Base-by-base conservation (phyloP, 2,329 filamentous ascomycete species). In the Cladophialophora carrionii region DNA sequence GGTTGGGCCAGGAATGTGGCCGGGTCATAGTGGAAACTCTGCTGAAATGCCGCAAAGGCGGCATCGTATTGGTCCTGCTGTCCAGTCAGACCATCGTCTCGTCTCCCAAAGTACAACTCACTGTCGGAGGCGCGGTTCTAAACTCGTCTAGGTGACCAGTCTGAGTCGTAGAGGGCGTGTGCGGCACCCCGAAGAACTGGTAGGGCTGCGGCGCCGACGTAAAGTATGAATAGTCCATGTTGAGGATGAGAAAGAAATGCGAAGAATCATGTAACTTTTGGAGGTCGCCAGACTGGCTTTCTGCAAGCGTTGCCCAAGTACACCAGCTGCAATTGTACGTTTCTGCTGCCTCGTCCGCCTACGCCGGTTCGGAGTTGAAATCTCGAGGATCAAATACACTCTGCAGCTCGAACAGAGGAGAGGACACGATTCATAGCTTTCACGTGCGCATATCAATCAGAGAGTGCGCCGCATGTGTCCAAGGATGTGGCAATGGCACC, bases 191-290 rank as follows among this genome's bases (percentile, higher is more conserved):
- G 57, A 83, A 78, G 67, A 83, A 82, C 46, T 80, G 78, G 70
- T 82, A 86, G 20, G 74, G 72, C 55, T 72, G 71, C 22, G 78
- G 72, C 37, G 78, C 75, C 20, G 79, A 72, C 57, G 75, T 73
- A 70, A 82, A 87, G 74, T 83, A 86, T 60, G 80, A 78, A 74
- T 85, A 87, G 71, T 87, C 84, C 84, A 87, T 87, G 49, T 26
- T 26, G 24, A 29, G 24, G 32, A 20, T 14, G n/a, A 24, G 34
- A 53, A 20, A 22, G 53, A 52, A 37, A 32, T 34, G 53, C 9
- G 7, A 22, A 9, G 57, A 37, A 48, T 4, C 8, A n/a, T 6
- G 52, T 3, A 20, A 29, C 10, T 41, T 17, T 51, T 24, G 37
- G n/a, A 43, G 14, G 37, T 20, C 17, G 37, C 37, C 37, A 43